Evolutionary conservation across 1,284 basidiomycete species (phyloP).

Genomic region (Cutaneotrichosporon cutaneum): DNA sequence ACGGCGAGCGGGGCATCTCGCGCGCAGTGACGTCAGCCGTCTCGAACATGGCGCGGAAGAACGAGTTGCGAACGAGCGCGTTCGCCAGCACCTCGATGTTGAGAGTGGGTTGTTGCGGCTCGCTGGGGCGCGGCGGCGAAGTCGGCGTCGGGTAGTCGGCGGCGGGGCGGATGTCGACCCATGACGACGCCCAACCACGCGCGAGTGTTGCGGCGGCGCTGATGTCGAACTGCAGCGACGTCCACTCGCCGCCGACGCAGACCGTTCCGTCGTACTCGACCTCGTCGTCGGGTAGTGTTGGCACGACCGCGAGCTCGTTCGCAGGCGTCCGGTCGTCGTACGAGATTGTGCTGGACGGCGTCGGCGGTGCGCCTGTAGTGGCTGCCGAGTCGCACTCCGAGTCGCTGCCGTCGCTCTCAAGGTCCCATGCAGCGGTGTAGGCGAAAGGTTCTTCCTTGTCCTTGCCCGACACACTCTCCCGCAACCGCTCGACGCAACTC

Average conservation of each 20-base stretch:
- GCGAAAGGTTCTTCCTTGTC: conserved; percentile 18
- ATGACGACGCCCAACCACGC: conserved; percentile 17
- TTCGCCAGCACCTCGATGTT: conserved; percentile 21
- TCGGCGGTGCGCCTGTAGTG: conserved; percentile 42
- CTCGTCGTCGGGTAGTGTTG: conserved; percentile 21
- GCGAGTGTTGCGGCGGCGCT: conserved; percentile 12
- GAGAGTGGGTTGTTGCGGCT: not conserved
- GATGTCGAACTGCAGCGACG: conserved; percentile 25
- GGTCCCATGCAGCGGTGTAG: conserved; percentile 34
- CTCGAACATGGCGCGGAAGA: conserved; percentile 19
- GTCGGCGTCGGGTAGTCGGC: conserved; percentile 5
- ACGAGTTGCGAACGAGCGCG: conserved; percentile 23
- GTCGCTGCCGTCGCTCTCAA: conserved; percentile 27
- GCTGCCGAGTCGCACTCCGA: conserved; percentile 28
- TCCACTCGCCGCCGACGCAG: conserved; percentile 39
- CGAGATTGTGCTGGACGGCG: conserved; percentile 33
- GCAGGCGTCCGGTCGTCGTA: conserved; percentile 23
- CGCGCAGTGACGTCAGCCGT: conserved; percentile 2
- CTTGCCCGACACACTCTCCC: conserved; percentile 4
- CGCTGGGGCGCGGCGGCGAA: conserved; percentile 6
- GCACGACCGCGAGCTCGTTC: conserved; percentile 1
- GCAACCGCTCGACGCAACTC: conserved; percentile 34
- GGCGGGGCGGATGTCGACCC: conserved; percentile 10
- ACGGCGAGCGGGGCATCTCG: conserved; percentile 5
- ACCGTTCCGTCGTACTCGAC: conserved; percentile 31